phyloP scores from a whole-genome alignment of 2,329 filamentous ascomycete species.

The Pseudogymnoascus sp. region DNA sequence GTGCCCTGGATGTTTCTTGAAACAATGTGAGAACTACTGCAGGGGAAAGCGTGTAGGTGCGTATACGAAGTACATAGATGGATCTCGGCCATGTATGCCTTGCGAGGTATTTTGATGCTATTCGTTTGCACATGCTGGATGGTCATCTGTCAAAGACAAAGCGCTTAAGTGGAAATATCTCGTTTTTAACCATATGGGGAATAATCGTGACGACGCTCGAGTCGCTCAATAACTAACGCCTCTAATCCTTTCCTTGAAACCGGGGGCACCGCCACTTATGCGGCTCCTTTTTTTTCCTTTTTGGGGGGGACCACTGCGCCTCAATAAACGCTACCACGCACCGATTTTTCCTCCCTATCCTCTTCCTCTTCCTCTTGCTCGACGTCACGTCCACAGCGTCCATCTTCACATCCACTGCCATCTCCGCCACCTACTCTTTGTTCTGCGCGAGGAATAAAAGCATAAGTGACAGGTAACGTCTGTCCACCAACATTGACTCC shows the following conservation, averaged over 20 bases:
- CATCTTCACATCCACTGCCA: conserved; percentile 33
- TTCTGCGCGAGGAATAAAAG: conserved; percentile 50
- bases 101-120: neutral
- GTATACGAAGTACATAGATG: neutral
- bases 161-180: neutral
- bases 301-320: neutral
- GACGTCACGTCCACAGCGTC: conserved; percentile 25
- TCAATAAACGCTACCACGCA: neutral
- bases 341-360: neutral
- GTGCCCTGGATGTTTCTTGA: neutral
- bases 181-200: neutral
- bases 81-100: neutral
- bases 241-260: neutral
- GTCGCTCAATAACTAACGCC: neutral
- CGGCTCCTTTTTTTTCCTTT: neutral
- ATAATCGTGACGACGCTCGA: neutral
- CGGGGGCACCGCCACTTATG: neutral
- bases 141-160: neutral
- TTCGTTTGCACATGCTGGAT: neutral
- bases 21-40: conserved; percentile 1
- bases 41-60: neutral
- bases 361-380: neutral
- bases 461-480: conserved; percentile 60
- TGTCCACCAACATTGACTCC: conserved; percentile 58
- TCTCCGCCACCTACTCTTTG: conserved; percentile 38